Percentiles rank a stretch among this genome's conserved stretches.
phyloP scores from a whole-genome alignment of 75 land plant genomes.

The Picea glauca region DNA sequence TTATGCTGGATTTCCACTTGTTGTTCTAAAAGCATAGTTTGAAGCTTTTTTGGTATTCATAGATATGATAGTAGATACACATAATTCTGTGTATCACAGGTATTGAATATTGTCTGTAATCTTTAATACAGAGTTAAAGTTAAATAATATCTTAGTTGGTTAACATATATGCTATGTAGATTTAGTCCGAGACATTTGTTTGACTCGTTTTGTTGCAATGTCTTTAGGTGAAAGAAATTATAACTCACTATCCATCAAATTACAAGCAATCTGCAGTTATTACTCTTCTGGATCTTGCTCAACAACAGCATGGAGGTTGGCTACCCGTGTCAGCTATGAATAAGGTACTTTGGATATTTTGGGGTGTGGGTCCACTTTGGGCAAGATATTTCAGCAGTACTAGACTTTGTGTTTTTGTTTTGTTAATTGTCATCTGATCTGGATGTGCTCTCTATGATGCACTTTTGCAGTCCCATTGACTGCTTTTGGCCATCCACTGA shows the following conservation, averaged over 20 bases:
- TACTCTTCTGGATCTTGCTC: constrained; percentile 93
- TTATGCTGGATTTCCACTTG: not conserved
- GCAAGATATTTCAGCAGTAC: not conserved
- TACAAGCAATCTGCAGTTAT: constrained; percentile 97
- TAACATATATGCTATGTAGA: not conserved
- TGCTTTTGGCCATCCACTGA: not conserved
- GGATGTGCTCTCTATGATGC: not conserved
- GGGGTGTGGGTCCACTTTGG: not conserved
- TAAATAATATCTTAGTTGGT: not conserved
- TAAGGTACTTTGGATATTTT: constrained; percentile 47
- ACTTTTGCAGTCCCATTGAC: not conserved
- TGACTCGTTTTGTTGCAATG: not conserved
- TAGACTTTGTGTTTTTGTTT: not conserved
- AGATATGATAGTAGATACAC: too few relatives aligned
- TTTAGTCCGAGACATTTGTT: not conserved
- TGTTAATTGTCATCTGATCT: not conserved
- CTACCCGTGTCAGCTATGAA: constrained; percentile 97
- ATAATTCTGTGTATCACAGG: too few relatives aligned
- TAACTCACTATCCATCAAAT: constrained; percentile 96
- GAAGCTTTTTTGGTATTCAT: not conserved
- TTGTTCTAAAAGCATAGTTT: not conserved
- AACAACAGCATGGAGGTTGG: constrained; percentile 99
- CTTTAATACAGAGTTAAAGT: not conserved
- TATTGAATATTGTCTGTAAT: not conserved
- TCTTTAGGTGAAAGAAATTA: constrained; percentile 75